Base-by-base conservation (phyloP, 768 basidiomycete genomes). In the Agrocybe praecox region DNA sequence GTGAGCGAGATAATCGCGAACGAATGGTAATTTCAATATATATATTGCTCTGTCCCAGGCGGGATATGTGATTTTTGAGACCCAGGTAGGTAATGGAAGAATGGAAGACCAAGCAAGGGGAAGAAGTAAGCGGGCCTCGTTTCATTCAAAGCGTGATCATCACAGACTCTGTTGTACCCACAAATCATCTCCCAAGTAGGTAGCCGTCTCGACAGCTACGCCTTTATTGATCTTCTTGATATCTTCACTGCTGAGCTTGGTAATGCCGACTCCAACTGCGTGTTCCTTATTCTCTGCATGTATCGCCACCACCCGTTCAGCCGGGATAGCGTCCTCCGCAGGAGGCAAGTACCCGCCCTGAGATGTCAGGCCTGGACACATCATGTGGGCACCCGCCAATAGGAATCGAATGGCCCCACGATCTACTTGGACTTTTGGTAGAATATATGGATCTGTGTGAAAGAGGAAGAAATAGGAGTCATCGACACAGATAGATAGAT, bases 371-470 rank as follows among this genome's bases (percentile, higher is more conserved):
- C 97, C 97, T 5, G 97, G 97, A 64, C 90, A 95, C 94, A 96
- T 96, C 91, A 96, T 95, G 74, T 90, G 88, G 22, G 94, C 94
- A 15, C 94, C 97, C 11, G 87, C 89, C 46, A 99, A 85, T 36
- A 99, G 83, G 74, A 98, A 99, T 32, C 96, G 92, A 75, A 99
- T 99, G 52, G 97, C 97, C 48, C 97, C 97, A 49, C 96, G 89
- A 78, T 99, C 97, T 47, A 98, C 82, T 61, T 88, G 85, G 48
- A 96, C 94, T 65, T 81, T 86, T 5, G 96, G 94, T 29, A 98
- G 82, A 61, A 98, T 79, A 65, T 84, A 89, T 8, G 97, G 97
- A 77, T 97, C 96, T 99, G 55, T 71, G 55, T 51, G 54, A 19
- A 44, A 52, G 53, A 46, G 26, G n/a, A 55, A 15, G 34, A 42